These are phyloP conservation scores for Populus alba DNA, from an alignment of 345 rosid genomes.

Conservation along the genomic window DNA sequence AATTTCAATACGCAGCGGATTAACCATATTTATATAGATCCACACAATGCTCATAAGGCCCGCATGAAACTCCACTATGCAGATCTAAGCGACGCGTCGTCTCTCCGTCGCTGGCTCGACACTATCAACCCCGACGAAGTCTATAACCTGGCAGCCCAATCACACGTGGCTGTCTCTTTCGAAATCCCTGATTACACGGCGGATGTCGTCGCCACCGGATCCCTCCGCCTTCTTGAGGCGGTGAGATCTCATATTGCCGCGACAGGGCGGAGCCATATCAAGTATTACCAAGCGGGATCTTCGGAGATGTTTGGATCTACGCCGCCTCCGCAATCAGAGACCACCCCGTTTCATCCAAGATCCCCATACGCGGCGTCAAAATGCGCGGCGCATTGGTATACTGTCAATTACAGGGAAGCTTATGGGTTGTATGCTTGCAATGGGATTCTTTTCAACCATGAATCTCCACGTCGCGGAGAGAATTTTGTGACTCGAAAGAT, in stretches of 20 bases:
- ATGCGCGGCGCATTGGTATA: conserved; percentile 97
- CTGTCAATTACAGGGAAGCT: conserved; percentile 91
- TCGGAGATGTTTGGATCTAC: conserved; percentile 97
- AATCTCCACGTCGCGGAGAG: conserved; percentile 90
- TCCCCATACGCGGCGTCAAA: conserved; percentile 96
- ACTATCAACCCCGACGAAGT: conserved; percentile 83
- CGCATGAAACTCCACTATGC: conserved; percentile 89
- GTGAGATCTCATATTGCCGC: conserved; percentile 82
- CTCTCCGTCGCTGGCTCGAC: conserved; percentile 96
- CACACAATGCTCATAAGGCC: conserved; percentile 84
- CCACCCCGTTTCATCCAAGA: conserved; percentile 89
- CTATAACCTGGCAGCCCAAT: conserved; percentile 91
- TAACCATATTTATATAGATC: conserved; percentile 94
- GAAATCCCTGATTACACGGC: conserved; percentile 97
- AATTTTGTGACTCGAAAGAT: conserved; percentile 93
- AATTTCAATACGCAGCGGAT: conserved; percentile 95
- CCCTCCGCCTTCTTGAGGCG: conserved; percentile 90
- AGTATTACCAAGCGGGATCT: conserved; percentile 92
- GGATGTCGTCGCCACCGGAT: conserved; percentile 91
- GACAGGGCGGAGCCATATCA: conserved; percentile 58
- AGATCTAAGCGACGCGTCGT: conserved; percentile 85
- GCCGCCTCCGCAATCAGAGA: conserved; percentile 79
- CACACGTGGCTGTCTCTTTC: conserved; percentile 92
- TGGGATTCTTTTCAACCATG: conserved; percentile 88
- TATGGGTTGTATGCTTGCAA: conserved; percentile 86